Evolutionary conservation across 176 grass and related monocot genomes (phyloP), one percentile per base, ranked within the genome.

Genomic region (Saccharum spontaneum): DNA sequence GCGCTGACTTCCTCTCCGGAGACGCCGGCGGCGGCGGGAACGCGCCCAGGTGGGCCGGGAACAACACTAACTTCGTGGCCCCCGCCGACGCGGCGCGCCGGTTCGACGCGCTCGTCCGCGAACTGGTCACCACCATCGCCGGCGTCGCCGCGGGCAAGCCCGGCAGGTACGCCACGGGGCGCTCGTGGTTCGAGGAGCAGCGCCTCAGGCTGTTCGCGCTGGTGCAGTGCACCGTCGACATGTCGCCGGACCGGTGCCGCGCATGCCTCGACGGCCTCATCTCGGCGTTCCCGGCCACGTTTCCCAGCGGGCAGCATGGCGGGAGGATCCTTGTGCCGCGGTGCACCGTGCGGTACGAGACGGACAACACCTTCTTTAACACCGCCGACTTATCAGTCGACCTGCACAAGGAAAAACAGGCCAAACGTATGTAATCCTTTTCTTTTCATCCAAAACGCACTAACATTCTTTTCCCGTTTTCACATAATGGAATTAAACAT

Each of bases 191-290:
- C 74, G 18, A 36, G 4, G 68, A 49, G 48, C 61, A 20, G 17
- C 0, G 46, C 3, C 52, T 48, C 8, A 70, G 48, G 4, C 83
- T 91, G 9, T 88, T 72, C 8, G 90, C 61, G 0, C 69, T 91
- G 44, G 50, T 50, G 31, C 90, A 91, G 82, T 91, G 90, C 86
- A 88, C 64, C 7, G 59, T 54, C 10, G 81, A 49, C 75, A 65
- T 91, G 82, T 0, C n/a, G 36, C 16, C 23, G 63, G 48, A 59
- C 16, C 6, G 8, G 14, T 91, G 89, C 43, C 16, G n/a, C n/a
- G 0, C 1, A 1, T 91, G 85, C 31, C 46, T 91, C 33, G 7
- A 3, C 0, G 23, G 2, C 8, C 12, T 71, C 46, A 75, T 75
- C 73, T 20, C 73, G 16, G 6, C 4, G 62, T 10, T 75, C 10